These are phyloP conservation scores for Rhizoctonia solani DNA, from an alignment of 1,284 basidiomycete genomes.

Conservation along the genomic window DNA sequence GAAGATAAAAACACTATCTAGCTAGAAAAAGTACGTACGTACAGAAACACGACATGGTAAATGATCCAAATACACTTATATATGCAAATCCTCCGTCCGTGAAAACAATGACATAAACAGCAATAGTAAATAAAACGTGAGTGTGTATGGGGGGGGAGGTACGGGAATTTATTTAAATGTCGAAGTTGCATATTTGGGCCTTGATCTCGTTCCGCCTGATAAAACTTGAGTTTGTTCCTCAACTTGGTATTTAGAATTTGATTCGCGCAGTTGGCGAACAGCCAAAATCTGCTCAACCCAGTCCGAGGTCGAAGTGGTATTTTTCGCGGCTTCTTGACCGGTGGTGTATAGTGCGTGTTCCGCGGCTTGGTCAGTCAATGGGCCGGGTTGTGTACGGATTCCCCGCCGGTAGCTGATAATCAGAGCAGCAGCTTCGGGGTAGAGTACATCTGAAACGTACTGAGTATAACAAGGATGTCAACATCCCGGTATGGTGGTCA, in stretches of 20 bases:
- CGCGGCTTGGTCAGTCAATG: background rate
- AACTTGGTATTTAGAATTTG: background rate
- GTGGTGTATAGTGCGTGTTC: constrained; percentile 13
- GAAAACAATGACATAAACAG: background rate
- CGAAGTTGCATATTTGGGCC: constrained; percentile 18
- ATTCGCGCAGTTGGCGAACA: constrained; percentile 23
- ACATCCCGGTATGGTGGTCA: background rate
- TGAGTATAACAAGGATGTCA: background rate
- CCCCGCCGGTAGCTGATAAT: constrained; percentile 24
- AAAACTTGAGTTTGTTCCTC: constrained; percentile 9
- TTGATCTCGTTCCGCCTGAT: constrained; percentile 20
- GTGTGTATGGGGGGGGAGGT: too few species aligned
- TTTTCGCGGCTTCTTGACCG: constrained; percentile 11
- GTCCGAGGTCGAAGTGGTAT: constrained; percentile 6
- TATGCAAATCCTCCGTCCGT: background rate
- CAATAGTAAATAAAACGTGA: too few species aligned
- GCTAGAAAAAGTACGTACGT: too few species aligned
- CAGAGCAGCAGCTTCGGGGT: constrained; percentile 27
- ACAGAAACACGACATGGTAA: too few species aligned
- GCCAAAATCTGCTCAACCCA: constrained; percentile 30
- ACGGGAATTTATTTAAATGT: background rate
- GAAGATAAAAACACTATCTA: too few species aligned
- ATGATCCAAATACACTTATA: background rate
- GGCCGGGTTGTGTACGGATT: constrained; percentile 21
- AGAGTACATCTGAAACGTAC: constrained; percentile 31